These are phyloP conservation scores for Myriangium duriaei DNA, from an alignment of 2,329 filamentous ascomycete genomes.

Conservation along the genomic window DNA sequence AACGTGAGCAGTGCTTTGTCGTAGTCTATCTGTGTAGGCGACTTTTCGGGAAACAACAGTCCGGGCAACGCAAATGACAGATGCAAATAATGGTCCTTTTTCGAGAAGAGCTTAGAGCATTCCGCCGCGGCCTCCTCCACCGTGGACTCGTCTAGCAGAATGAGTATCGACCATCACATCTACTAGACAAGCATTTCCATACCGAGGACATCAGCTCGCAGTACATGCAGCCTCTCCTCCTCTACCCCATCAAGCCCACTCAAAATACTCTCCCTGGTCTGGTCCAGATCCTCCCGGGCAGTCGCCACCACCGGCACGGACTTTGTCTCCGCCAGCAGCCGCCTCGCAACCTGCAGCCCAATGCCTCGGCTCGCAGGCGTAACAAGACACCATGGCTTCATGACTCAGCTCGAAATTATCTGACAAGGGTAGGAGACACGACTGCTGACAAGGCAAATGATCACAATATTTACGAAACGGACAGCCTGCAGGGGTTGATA, in stretches of 20 bases:
- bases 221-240: constrained; percentile 36
- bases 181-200: constrained; percentile 12
- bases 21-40: constrained; percentile 51
- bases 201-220: constrained; percentile 48
- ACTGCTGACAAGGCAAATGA: no score
- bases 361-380: constrained; percentile 52
- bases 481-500: no score
- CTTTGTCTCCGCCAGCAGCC: constrained; percentile 43
- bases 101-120: constrained; percentile 20
- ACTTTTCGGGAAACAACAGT: constrained; percentile 60
- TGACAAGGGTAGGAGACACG: background rate
- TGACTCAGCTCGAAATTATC: constrained; percentile 15
- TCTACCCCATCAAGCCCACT: constrained; percentile 34
- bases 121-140: constrained; percentile 44
- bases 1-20: constrained; percentile 54
- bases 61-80: constrained; percentile 60
- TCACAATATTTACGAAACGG: no score
- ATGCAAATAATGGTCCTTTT: constrained; percentile 46
- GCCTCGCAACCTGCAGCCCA: constrained; percentile 47
- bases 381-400: constrained; percentile 39
- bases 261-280: constrained; percentile 39
- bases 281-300: constrained; percentile 40
- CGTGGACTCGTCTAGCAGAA: constrained; percentile 44
- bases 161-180: background rate
- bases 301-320: constrained; percentile 47